These are phyloP conservation scores for Atkinsonella hypoxylon DNA, from an alignment of 2,329 filamentous ascomycete genomes.

Conservation along the genomic window DNA sequence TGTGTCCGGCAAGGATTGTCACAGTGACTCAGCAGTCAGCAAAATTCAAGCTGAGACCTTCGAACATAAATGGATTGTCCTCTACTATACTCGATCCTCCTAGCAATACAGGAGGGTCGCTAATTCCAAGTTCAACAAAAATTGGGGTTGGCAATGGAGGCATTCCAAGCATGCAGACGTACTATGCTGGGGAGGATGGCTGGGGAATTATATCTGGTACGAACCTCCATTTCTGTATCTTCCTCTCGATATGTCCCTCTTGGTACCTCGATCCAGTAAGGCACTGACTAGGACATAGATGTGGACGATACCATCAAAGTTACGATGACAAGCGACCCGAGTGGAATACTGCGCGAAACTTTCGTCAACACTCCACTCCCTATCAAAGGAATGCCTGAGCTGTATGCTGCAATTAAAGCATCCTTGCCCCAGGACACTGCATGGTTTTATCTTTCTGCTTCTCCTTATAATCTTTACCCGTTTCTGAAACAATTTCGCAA, in stretches of 20 bases:
- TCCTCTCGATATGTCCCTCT: not conserved
- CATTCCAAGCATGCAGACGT: constrained; percentile 52
- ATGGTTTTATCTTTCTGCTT: constrained; percentile 90
- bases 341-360: constrained; percentile 71
- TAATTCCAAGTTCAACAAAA: constrained; percentile 34
- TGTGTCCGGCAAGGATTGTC: constrained; percentile 58
- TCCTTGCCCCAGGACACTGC: constrained; percentile 47
- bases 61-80: constrained; percentile 60
- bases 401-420: constrained; percentile 57
- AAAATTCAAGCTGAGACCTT: constrained; percentile 51
- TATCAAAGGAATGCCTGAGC: constrained; percentile 69
- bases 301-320: constrained; percentile 94
- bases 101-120: constrained; percentile 30
- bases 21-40: constrained; percentile 44
- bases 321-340: constrained; percentile 67
- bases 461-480: constrained; percentile 87
- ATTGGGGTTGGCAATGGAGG: constrained; percentile 42
- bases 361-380: constrained; percentile 66
- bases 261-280: not conserved
- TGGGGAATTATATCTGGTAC: constrained; percentile 72
- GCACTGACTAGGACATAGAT: constrained; percentile 35
- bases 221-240: constrained; percentile 6
- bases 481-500: constrained; percentile 69
- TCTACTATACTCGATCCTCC: constrained; percentile 47
- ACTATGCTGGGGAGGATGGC: constrained; percentile 63